Evolutionary conservation across 2,329 filamentous ascomycete species (phyloP).

Genomic region (Verticillium zaregamsianum): DNA sequence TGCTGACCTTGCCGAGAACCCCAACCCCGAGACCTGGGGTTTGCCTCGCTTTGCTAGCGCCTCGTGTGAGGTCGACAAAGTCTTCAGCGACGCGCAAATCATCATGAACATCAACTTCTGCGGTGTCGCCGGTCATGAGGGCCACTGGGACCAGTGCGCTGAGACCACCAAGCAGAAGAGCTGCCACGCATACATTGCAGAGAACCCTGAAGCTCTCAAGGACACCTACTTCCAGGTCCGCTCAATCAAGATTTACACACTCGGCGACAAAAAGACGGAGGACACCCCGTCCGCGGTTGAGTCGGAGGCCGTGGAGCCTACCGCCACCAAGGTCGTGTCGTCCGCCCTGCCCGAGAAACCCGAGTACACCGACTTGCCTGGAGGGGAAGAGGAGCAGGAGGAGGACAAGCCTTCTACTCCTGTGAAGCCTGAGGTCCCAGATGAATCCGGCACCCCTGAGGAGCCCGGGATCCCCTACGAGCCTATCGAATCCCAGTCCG

Average conservation of each 20-base stretch:
- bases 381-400: background rate
- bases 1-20: constrained; percentile 42
- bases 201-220: constrained; percentile 28
- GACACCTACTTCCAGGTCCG: constrained; percentile 43
- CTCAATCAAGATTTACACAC: constrained; percentile 27
- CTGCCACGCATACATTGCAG: constrained; percentile 33
- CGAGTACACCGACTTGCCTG: background rate
- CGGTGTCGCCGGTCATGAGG: constrained; percentile 53
- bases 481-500: background rate
- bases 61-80: constrained; percentile 19
- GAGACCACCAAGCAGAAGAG: constrained; percentile 16
- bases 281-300: background rate
- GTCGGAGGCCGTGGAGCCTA: background rate
- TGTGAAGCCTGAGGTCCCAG: background rate
- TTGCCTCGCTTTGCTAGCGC: constrained; percentile 19
- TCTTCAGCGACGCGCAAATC: constrained; percentile 22
- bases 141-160: constrained; percentile 23
- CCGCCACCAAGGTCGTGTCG: background rate
- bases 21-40: constrained; percentile 20
- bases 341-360: background rate
- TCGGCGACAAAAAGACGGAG: constrained; percentile 11
- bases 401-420: background rate
- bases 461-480: background rate
- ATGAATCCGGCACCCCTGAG: background rate
- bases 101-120: constrained; percentile 52